Base-by-base conservation (phyloP, 2,329 filamentous ascomycete species). In the Huntiella decipiens region DNA sequence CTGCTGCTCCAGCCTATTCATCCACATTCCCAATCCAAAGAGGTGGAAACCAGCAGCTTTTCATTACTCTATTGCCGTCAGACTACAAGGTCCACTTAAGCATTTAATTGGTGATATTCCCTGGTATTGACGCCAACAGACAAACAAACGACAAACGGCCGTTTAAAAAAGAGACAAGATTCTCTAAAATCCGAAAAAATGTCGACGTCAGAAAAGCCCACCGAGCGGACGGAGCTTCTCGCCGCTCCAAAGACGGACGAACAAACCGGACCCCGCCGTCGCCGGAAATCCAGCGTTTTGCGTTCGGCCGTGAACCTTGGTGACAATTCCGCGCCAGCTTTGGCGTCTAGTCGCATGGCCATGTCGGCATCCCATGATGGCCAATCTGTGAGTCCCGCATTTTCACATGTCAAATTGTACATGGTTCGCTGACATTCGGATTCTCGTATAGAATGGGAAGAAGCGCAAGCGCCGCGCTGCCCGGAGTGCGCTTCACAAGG, bases 251-350 rank as follows among this genome's bases (percentile, higher is more conserved):
- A 39, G 10, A 17, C 33, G 17, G 47, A 49, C 16, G 43, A 32
- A 17, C 37, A 22, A 52, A 60, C 57, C 49, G 54, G 56, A 41
- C 56, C 62, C 39, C 66, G 67, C 52, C 65, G 69, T 47, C 64
- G 69, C 52, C 66, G 71, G 51, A 73, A 73, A 63, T 73, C 70
- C 50, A 74, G 70, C 58, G 66, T 63, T 32, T 60, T 74, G 36
- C 69, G 68, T 51, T 61, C 61, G 49, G 68, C 73, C 45, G 65
- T 73, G 50, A 66, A 65, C 42, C 65, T 67, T 38, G 71, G 70
- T 51, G 71, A 74, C 53, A 74, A 68, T 17, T 70, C 70, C 50
- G 68, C 67, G 34, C 70, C 70, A 13, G 68, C 68, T 44, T 58
- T 74, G 53, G 67, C 70, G 49, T 67, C 70, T 19, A 70, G 67